Evolutionary conservation across 176 grass and related monocot genomes (phyloP), one percentile per base, ranked within the genome.

Genomic region (Metroxylon sagu): DNA sequence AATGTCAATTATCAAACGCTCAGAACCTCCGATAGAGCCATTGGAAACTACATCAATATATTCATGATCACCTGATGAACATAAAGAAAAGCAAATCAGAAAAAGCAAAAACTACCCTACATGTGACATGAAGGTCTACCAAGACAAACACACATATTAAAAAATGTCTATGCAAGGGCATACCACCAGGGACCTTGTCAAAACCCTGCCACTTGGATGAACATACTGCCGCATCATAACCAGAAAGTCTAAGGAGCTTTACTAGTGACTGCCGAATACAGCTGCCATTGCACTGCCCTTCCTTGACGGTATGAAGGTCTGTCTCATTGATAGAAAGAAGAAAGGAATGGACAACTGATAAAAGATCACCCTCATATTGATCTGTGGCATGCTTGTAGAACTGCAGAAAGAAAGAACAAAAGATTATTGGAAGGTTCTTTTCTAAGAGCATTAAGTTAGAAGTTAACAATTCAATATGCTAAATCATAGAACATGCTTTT

Each of bases 121-220:
- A 43, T 12, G 8, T 43, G 35, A 43, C 35, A 43, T 43, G 35
- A 43, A 14, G 8, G 35, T 2, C 10, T 14, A 35, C 31, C 31
- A 35, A 35, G 31, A 35, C 8, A 8, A 7, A 8, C 8, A 35
- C 8, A 35, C 4, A 35, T 35, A 35, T 8, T 7, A 7, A 30
- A 25, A 54, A 4, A 54, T 3, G 27, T 39, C 16, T 30, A 16
- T 5, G 68, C 6, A 49, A 26, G 52, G 59, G 48, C 51, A 4
- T 85, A 90, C 92, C 92, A 82, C 92, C 80, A 54, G 83, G 92
- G 65, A 96, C 85, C 71, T 77, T 90, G 78, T 90, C 83, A 50
- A 84, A 70, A 1, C 80, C 77, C 50, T 87, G 86, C 92, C 92
- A 90, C 82, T 79, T 87, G 62, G 86, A 84, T 58, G 71, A 26